Evolutionary conservation across 2,329 filamentous ascomycete genomes (phyloP).

Genomic region (Pseudogymnoascus sp.): DNA sequence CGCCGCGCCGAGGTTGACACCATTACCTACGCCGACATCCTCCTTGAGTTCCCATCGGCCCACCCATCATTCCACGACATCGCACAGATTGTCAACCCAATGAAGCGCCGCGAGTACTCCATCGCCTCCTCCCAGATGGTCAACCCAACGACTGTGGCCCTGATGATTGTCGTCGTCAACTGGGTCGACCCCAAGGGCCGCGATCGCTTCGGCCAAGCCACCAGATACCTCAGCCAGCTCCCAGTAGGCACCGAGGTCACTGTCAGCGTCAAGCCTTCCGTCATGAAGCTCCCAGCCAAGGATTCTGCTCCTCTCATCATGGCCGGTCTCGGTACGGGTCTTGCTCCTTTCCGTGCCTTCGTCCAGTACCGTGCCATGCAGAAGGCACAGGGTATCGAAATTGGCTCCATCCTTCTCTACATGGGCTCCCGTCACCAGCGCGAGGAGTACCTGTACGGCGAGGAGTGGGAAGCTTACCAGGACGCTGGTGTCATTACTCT

Average conservation of each 20-base stretch:
- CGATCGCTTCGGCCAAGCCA: constrained; percentile 86
- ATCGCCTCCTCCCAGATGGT: constrained; percentile 96
- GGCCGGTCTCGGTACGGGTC: constrained; percentile 95
- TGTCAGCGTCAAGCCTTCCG: constrained; percentile 91
- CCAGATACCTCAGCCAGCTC: constrained; percentile 75
- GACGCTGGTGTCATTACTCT: constrained; percentile 92
- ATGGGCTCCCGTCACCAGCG: constrained; percentile 95
- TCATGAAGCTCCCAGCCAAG: constrained; percentile 92
- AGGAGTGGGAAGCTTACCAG: constrained; percentile 98
- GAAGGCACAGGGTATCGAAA: constrained; percentile 92
- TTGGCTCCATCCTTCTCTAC: constrained; percentile 88
- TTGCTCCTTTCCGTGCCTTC: constrained; percentile 98
- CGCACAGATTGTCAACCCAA: constrained; percentile 74
- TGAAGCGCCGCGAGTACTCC: constrained; percentile 98
- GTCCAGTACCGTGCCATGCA: constrained; percentile 97
- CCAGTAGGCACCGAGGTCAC: constrained; percentile 71
- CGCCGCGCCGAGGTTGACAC: constrained; percentile 84
- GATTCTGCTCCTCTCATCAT: constrained; percentile 94
- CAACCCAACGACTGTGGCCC: constrained; percentile 76
- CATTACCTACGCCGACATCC: constrained; percentile 80
- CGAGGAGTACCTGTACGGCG: constrained; percentile 97
- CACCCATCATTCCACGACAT: constrained; percentile 85
- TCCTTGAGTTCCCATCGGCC: constrained; percentile 84
- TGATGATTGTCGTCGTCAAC: constrained; percentile 95
- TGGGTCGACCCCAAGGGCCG: constrained; percentile 88